Evolutionary conservation across 768 basidiomycete species (phyloP), one percentile per base, ranked within the genome.

Genomic region (Rhodocollybia butyracea): DNA sequence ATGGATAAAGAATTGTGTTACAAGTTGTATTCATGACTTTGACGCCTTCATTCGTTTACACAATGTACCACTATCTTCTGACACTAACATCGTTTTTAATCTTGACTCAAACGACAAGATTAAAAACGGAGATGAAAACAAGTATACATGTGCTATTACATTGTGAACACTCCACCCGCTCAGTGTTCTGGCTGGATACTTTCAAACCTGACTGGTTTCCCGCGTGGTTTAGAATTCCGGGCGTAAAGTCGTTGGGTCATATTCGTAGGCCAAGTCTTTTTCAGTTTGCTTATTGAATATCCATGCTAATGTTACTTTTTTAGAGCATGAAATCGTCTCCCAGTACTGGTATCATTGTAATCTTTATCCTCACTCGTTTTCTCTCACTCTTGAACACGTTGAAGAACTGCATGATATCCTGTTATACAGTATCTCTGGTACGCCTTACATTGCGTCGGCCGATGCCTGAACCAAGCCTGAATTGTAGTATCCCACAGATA

Each of bases 111-210:
- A 3, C 66, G 60, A 30, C 10, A 47, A 2, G 60, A 60, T 2
- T 64, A 65, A 0, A n/a, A n/a, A n/a, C n/a, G 65, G 66, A 2
- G 34, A 34, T 10, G 57, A 36, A 10, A 54, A 46, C n/a, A n/a
- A n/a, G n/a, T n/a, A n/a, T n/a, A n/a, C n/a, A 57, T 67, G 69
- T 60, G 58, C 73, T 84, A 84, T 61, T 84, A 83, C 60, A 81
- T 79, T 54, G 79, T 75, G 26, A 72, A 82, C 81, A 83, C 42
- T 21, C 60, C 1, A 64, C 67, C 0, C 74, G 79, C 19, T 63
- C 68, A n/a, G 65, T 85, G 10, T 86, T 86, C 58, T 87, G 80
- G 74, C 54, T 84, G 32, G 75, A 84, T 42, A 59, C 69, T 0
- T 78, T 74, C 54, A 62, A 74, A 0, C 70, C 74, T 1, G 41